Evolutionary conservation across 148 eudicot species (phyloP), one percentile per base, ranked within the genome.

Genomic region (Chenopodium album): DNA sequence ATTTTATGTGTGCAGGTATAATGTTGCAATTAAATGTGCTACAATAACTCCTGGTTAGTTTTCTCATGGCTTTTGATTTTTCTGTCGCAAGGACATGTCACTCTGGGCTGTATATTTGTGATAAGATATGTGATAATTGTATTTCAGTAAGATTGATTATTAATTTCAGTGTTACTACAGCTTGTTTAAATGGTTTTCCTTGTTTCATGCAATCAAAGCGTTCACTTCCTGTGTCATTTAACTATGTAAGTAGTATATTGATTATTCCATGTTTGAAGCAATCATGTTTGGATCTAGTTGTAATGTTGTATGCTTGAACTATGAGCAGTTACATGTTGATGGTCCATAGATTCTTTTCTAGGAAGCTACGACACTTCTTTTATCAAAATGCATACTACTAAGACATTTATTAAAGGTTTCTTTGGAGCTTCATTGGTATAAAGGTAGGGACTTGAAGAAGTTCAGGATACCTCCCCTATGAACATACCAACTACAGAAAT

Each of bases 11-110:
- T 86, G 74, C 84, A 94, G 98, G 92, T 94, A 93, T 84, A 94
- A 94, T 84, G 97, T 94, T 70, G 97, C 95, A 13, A 89, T 94
- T 60, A 94, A 94, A 86, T 94, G 98, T 89, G 98, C 98, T 26
- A 94, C 98, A 50, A 94, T 94, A 77, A 94, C 98, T 73, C 98
- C 98, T 82, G 98, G 98, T 93, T 84, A 47, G 83, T 71, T 71
- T 68, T 29, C 34, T 32, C 52, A 14, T 79, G 37, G 37, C n/a
- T 52, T 78, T 26, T 68, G 32, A 0, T 34, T 4, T 72, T n/a
- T 29, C 28, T 62, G 47, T 29, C n/a, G 2, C 9, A 8, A 14
- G 14, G 34, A 54, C 7, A 50, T 79, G 76, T 46, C 9, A 14
- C 9, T 29, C 4, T 41, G 44, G 44, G 7, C 44, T 41, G 44